phyloP scores from a whole-genome alignment of 768 basidiomycete species.

The Scleroderma bovista region DNA sequence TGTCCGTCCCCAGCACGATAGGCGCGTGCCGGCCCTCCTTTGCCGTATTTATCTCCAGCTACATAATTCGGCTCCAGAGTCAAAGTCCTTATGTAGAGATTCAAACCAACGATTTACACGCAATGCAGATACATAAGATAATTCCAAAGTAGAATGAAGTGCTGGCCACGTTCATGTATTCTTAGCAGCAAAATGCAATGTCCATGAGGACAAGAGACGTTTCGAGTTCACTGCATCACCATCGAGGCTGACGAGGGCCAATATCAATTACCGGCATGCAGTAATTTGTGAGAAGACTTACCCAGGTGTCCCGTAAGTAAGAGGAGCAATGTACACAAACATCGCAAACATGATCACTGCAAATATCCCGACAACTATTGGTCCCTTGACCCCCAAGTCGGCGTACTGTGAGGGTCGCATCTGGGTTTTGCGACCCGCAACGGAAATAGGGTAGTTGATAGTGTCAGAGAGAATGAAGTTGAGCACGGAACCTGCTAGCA shows the following conservation, averaged over 20 bases:
- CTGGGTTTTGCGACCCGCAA: conserved; percentile 62
- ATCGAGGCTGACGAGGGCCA: conserved; percentile 54
- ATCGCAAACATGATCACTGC: conserved; percentile 54
- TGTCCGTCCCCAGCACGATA: background rate
- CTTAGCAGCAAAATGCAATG: conserved; percentile 86
- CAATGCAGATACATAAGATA: conserved; percentile 4
- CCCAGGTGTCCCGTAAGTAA: conserved; percentile 98
- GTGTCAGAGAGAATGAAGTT: conserved; percentile 87
- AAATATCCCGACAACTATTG: conserved; percentile 55
- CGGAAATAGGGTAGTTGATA: conserved; percentile 86
- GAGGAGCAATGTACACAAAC: conserved; percentile 75
- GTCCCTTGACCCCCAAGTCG: conserved; percentile 75
- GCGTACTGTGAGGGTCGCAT: conserved; percentile 50
- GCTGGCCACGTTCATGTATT: conserved; percentile 39
- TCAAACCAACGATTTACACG: conserved; percentile 2
- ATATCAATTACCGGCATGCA: conserved; percentile 12
- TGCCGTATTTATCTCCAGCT: conserved; percentile 1
- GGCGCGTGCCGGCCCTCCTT: conserved; percentile 7
- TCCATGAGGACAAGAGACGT: conserved; percentile 85
- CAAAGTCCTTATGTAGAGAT: conserved; percentile 4
- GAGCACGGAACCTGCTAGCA: conserved; percentile 88
- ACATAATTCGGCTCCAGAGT: conserved; percentile 9
- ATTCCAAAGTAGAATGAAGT: conserved; percentile 12
- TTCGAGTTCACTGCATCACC: conserved; percentile 82
- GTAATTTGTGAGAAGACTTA: conserved; percentile 36